Conservation (phyloP, 129 eudicot species). For the Silybum marianum region DNA sequence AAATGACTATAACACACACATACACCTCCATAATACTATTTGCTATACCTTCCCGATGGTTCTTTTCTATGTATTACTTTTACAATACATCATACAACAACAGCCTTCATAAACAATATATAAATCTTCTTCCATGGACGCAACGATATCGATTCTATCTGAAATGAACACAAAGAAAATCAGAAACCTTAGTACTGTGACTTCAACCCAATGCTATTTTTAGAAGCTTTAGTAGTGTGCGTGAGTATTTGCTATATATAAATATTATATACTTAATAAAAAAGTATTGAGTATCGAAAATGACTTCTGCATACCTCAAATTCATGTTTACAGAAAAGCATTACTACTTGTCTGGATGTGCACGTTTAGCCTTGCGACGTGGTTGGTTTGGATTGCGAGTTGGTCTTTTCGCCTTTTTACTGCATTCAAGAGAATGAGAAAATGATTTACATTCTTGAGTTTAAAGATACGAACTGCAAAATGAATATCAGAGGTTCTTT, state of each 20-base stretch:
- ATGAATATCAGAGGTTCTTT: neutral
- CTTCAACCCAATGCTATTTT: slow-evolving; percentile 1
- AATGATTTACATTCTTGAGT: neutral
- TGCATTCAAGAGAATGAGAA: slow-evolving; percentile 29
- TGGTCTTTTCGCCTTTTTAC: slow-evolving; percentile 50
- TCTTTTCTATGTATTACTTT: slow-evolving; percentile 25
- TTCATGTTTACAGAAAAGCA: slow-evolving; percentile 15
- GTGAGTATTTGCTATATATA: neutral
- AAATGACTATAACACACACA: slow-evolving; percentile 25
- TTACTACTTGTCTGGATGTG: slow-evolving; percentile 61
- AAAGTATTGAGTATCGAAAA: neutral
- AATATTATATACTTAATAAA: neutral
- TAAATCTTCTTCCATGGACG: neutral
- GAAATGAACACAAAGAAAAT: neutral
- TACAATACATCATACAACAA: slow-evolving; percentile 28
- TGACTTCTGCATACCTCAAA: slow-evolving; percentile 37
- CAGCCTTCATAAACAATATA: slow-evolving; percentile 23
- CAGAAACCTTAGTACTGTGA: neutral
- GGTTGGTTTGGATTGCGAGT: slow-evolving; percentile 45
- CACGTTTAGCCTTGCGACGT: slow-evolving; percentile 81
- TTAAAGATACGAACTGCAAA: neutral
- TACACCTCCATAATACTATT: slow-evolving; percentile 20
- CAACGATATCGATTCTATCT: slow-evolving; percentile 19
- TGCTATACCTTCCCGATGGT: neutral
- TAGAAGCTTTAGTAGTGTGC: neutral